Conservation (phyloP, 106 monocot genomes). For the Dioscorea dumetorum region DNA sequence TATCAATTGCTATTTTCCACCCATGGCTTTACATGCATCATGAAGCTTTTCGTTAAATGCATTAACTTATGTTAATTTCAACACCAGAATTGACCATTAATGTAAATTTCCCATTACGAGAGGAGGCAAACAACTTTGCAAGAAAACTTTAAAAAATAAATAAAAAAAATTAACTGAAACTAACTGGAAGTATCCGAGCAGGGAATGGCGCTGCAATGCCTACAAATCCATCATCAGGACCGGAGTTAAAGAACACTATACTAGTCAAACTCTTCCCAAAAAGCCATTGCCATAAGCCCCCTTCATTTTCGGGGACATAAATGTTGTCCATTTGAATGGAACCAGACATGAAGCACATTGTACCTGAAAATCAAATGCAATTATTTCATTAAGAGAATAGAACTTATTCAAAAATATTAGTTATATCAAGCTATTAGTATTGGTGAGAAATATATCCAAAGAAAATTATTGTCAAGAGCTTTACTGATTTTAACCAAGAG, state of each 20-base stretch:
- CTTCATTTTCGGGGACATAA: slow-evolving; percentile 76
- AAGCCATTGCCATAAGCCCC: slow-evolving; percentile 86
- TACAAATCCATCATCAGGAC: slow-evolving; percentile 73
- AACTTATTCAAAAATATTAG: not conserved
- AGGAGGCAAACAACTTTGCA: too few relatives aligned
- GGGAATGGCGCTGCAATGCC: slow-evolving; percentile 86
- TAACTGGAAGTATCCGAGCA: slow-evolving; percentile 82
- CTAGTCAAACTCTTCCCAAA: slow-evolving; percentile 72
- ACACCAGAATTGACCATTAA: too few relatives aligned
- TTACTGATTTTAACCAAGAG: not conserved
- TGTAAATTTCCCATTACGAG: too few relatives aligned
- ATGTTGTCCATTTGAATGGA: slow-evolving; percentile 79
- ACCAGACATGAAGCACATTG: slow-evolving; percentile 86
- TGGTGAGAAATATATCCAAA: not conserved
- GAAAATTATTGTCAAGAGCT: not conserved
- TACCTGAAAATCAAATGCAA: slow-evolving; percentile 37
- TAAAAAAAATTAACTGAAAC: slow-evolving; percentile 1
- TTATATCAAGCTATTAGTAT: too few relatives aligned
- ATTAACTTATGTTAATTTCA: too few relatives aligned
- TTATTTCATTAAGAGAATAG: not conserved
- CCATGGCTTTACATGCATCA: too few relatives aligned
- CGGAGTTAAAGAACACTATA: slow-evolving; percentile 62
- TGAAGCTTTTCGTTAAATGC: too few relatives aligned
- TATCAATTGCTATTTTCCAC: too few relatives aligned
- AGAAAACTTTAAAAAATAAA: too few relatives aligned